Evolutionary conservation across 192 early-diverging fungal species (phyloP).

Genomic region (Backusella parvicylindrica): DNA sequence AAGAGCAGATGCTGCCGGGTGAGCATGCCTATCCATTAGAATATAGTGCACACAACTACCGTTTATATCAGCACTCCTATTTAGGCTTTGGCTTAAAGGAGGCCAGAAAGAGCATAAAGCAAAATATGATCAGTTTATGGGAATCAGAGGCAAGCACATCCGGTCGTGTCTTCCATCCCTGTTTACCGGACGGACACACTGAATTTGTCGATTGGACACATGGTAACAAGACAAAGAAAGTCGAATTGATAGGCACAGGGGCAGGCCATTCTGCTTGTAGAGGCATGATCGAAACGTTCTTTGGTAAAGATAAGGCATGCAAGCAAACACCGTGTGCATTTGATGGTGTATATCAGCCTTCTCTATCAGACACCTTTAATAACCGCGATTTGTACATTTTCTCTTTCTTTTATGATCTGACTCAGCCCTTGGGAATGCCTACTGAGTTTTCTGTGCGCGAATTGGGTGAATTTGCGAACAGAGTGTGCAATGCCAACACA

Average conservation of each 20-base stretch:
- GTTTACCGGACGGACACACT: constrained; percentile 64
- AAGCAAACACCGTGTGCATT: constrained; percentile 75
- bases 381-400: constrained; percentile 86
- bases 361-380: constrained; percentile 62
- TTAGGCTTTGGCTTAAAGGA: constrained; percentile 89
- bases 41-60: constrained; percentile 71
- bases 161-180: constrained; percentile 52
- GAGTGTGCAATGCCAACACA: constrained; percentile 60
- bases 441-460: constrained; percentile 71
- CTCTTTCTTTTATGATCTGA: constrained; percentile 94
- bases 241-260: constrained; percentile 52
- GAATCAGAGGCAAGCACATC: constrained; percentile 29
- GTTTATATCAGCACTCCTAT: constrained; percentile 95
- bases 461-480: constrained; percentile 61
- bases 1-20: constrained; percentile 49
- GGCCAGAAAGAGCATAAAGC: constrained; percentile 74
- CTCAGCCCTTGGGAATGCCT: constrained; percentile 65
- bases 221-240: constrained; percentile 8
- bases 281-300: constrained; percentile 57
- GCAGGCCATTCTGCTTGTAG: constrained; percentile 53
- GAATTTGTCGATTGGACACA: constrained; percentile 36
- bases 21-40: constrained; percentile 68
- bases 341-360: constrained; percentile 89
- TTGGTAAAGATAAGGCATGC: constrained; percentile 73
- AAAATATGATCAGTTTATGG: constrained; percentile 37